These are phyloP conservation scores for Acanthamoeba castellanii DNA, from an alignment of 208 protist species.

Conservation along the genomic window DNA sequence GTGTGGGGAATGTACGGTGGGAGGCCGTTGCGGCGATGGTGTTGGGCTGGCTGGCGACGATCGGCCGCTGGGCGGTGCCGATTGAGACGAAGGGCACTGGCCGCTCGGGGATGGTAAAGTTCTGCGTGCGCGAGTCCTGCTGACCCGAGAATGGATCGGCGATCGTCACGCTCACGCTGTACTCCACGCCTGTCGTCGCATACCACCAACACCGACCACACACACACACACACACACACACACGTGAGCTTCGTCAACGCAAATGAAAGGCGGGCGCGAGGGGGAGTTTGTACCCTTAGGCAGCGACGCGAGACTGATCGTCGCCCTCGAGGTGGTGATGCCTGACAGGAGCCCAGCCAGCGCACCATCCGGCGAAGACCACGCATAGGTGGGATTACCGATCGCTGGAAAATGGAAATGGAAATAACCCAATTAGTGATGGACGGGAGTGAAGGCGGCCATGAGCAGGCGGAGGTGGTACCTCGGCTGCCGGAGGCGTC, in stretches of 20 bases:
- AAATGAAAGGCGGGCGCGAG: not conserved
- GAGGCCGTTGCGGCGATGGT: not conserved
- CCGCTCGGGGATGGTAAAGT: not conserved
- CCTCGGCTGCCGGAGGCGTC: slow-evolving; percentile 20
- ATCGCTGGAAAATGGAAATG: no score
- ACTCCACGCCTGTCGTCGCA: not conserved
- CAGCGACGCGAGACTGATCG: no score
- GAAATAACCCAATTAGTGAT: no score
- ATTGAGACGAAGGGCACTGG: not conserved
- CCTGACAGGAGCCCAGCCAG: no score
- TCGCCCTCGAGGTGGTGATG: no score
- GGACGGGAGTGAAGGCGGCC: no score
- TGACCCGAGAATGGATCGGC: not conserved
- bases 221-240: no score
- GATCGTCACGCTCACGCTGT: not conserved
- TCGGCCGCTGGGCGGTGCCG: not conserved
- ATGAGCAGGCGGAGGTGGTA: not conserved
- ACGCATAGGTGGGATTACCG: not conserved
- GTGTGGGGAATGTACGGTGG: not conserved
- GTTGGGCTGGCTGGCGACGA: slow-evolving; percentile 1
- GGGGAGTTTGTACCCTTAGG: not conserved
- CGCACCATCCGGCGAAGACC: not conserved
- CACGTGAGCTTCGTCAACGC: not conserved
- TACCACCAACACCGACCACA: not conserved
- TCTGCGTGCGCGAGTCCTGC: not conserved